phyloP scores from a whole-genome alignment of 1,139 yeast species.

The Yamadazyma taylorii region DNA sequence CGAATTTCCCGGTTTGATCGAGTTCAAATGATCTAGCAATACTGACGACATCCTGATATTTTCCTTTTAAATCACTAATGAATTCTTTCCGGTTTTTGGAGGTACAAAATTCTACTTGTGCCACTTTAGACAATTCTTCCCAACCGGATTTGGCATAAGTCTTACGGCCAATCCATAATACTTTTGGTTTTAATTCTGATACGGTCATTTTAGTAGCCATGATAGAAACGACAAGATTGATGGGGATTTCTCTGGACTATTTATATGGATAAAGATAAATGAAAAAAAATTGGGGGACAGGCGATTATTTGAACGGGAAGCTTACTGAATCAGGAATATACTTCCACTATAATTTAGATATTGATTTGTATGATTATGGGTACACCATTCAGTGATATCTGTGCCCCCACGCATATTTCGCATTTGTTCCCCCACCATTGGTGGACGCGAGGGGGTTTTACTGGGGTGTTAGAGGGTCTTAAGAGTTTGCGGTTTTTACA shows the following conservation, averaged over 20 bases:
- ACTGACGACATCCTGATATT: slow-evolving; percentile 46
- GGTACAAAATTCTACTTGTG: slow-evolving; percentile 51
- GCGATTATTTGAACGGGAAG: background rate
- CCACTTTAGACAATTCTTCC: slow-evolving; percentile 45
- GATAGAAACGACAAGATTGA: background rate
- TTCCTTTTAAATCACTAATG: slow-evolving; percentile 47
- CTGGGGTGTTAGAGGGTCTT: too few species aligned
- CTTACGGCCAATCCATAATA: slow-evolving; percentile 59
- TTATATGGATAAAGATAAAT: background rate
- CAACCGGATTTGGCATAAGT: slow-evolving; percentile 57
- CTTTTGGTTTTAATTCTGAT: slow-evolving; percentile 41
- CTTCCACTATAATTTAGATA: too few species aligned
- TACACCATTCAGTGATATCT: too few species aligned
- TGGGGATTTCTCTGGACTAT: background rate
- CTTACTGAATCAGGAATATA: background rate
- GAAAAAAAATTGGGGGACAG: background rate
- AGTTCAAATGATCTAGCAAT: slow-evolving; percentile 54
- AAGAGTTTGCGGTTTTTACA: too few species aligned
- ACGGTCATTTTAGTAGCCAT: slow-evolving; percentile 6
- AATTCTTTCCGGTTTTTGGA: slow-evolving; percentile 51
- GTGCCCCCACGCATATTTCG: too few species aligned
- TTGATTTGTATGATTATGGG: too few species aligned
- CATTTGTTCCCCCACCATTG: too few species aligned
- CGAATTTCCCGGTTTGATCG: slow-evolving; percentile 67
- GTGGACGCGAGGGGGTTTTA: too few species aligned